Conservation (phyloP, 176 grass and related monocot genomes). For the Triticum dicoccoides region DNA sequence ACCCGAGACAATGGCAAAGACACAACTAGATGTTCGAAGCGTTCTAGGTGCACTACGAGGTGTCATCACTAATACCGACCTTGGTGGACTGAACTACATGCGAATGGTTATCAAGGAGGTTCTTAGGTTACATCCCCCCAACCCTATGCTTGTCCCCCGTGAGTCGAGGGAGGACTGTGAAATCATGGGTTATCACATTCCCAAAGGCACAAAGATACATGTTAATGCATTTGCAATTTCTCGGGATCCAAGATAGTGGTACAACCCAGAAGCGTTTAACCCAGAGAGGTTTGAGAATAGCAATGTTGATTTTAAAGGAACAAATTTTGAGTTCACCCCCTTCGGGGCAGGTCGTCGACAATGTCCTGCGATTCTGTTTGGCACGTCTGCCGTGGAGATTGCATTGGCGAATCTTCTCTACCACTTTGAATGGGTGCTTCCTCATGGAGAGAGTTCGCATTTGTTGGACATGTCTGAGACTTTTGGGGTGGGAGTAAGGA, state of each 20-base stretch:
- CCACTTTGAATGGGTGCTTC: slow-evolving; percentile 32
- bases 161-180: background rate
- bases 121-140: slow-evolving; percentile 13
- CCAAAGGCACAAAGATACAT: background rate
- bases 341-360: slow-evolving; percentile 35
- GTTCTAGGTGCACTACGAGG: background rate
- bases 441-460: background rate
- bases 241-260: background rate
- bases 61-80: background rate
- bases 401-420: background rate
- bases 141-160: background rate
- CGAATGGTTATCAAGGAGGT: slow-evolving; percentile 20
- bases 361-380: slow-evolving; percentile 12
- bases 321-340: slow-evolving; percentile 27
- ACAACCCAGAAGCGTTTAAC: background rate
- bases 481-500: background rate
- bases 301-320: too few species aligned
- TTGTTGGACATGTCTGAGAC: slow-evolving; percentile 29
- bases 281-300: slow-evolving; percentile 9
- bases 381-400: slow-evolving; percentile 18
- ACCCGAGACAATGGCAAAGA: background rate
- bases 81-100: background rate
- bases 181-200: background rate
- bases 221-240: background rate
- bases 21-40: background rate